phyloP scores from a whole-genome alignment of 2,329 filamentous ascomycete genomes.

The Tricladium varicosporioides region DNA sequence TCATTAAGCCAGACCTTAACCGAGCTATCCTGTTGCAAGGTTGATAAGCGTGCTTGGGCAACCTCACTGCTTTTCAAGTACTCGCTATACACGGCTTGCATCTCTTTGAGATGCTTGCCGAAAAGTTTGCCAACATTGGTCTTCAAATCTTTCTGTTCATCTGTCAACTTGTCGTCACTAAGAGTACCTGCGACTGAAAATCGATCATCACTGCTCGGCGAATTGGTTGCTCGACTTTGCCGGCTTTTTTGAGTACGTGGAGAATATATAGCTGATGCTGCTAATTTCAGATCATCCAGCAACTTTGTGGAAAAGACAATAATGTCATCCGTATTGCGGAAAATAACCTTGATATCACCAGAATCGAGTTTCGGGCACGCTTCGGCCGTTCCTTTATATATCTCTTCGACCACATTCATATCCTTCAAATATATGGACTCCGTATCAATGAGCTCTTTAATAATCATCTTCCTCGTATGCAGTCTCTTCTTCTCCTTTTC shows the following conservation, averaged over 20 bases:
- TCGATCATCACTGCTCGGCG: slow-evolving; percentile 21
- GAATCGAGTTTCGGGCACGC: slow-evolving; percentile 75
- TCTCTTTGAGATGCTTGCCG: slow-evolving; percentile 52
- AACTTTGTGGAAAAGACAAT: slow-evolving; percentile 83
- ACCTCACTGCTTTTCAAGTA: slow-evolving; percentile 63
- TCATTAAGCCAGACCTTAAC: slow-evolving; percentile 86
- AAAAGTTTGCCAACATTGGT: slow-evolving; percentile 33
- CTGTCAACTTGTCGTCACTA: slow-evolving; percentile 22
- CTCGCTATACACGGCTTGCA: slow-evolving; percentile 59
- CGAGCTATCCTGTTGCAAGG: slow-evolving; percentile 61
- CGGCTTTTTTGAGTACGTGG: slow-evolving; percentile 46
- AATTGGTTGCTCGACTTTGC: slow-evolving; percentile 30
- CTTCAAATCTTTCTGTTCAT: slow-evolving; percentile 32
- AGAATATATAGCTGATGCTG: slow-evolving; percentile 75
- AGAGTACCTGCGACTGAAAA: slow-evolving; percentile 27
- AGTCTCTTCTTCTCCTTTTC: slow-evolving; percentile 60
- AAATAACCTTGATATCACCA: slow-evolving; percentile 85
- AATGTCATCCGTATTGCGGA: slow-evolving; percentile 89
- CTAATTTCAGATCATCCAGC: slow-evolving; percentile 75
- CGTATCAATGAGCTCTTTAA: slow-evolving; percentile 91
- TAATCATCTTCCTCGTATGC: slow-evolving; percentile 75
- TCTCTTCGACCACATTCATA: slow-evolving; percentile 96
- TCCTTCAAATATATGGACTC: slow-evolving; percentile 89
- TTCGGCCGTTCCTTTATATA: slow-evolving; percentile 91
- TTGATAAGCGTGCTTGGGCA: slow-evolving; percentile 58